Base-by-base conservation (phyloP, 768 basidiomycete species). In the Amanita inopinata region DNA sequence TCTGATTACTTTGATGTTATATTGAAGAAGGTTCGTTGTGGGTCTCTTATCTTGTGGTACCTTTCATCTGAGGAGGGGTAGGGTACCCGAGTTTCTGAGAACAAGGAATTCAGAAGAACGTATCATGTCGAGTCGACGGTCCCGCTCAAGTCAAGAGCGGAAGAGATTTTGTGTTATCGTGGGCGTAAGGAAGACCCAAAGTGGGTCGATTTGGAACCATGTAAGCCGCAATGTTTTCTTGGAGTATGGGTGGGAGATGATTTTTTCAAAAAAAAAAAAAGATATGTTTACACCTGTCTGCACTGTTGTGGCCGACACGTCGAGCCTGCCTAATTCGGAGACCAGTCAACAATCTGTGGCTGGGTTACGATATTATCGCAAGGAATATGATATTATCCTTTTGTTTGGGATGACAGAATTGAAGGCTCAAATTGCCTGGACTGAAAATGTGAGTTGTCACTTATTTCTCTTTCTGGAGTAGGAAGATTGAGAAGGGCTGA, bases 331-430 rank as follows among this genome's bases (percentile, higher is more conserved):
- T 12, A 28, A 43, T 5, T 10, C 33, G 5, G 33, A 43, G 12
- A 34, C 33, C 23, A 27, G 20, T 24, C 23, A 18, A 33, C 33
- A 43, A 0, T 34, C 33, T 18, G 24, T 19, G 8, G 17, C 15
- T 28, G 42, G 35, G 11, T 9, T 37, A 11, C 35, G 25, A 18
- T 62, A 60, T 35, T 61, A 57, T 38, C 17, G 36, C 10, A 37
- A 60, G 0, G 39, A 55, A 0, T 59, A 53, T 43, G 61, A 64
- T 2, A 51, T 73, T 0, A 48, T 71, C 8, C 43, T 74, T 9
- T 55, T 62, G 12, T 71, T 74, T 37, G 73, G 72, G 5, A 43
- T 66, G 37, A 71, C 71, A 0, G 72, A 73, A 46, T 50, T 73
- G 35, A 63, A 61, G 39, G 72, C 70, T 0, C 61, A 70, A 28